Evolutionary conservation across 1,139 yeast genomes (phyloP), one percentile per base, ranked within the genome.

Genomic region (Kodamaea sp.): DNA sequence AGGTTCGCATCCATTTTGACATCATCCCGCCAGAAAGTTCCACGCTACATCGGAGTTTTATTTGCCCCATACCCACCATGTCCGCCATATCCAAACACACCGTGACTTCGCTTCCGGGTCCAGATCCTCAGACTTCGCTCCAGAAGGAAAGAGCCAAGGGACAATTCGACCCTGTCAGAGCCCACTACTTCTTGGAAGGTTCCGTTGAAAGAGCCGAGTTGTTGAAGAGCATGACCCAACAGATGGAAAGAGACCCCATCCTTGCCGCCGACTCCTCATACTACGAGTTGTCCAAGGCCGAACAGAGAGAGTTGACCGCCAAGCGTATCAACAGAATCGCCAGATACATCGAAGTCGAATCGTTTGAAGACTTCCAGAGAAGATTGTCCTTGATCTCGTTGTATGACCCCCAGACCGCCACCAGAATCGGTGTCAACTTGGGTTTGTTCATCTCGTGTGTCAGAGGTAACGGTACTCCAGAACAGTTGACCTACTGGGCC

Each of bases 211-310:
- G 62, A 37, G 57, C 71, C 7, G 59, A 58, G 30, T 42, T 50
- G 34, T 45, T 58, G 42, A 57, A 62, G 37, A 30, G 40, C 16
- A 50, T 68, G 42, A 48, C 54, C 26, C 63, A 59, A 39, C 68
- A 66, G 45, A 60, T 70, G 62, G 75, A 70, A 51, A 59, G 71
- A 42, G 75, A 70, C 48, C 73, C 74, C 7, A 49, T 70, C 29
- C 53, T 70, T 41, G 52, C 59, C 18, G 58, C 69, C 16, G 53
- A 51, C 35, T 51, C 69, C 14, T 47, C 54, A 22, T 58, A 60
- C 53, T 70, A 66, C 48, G 75, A 69, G 41, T 53, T 58, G 47
- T 52, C 55, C 41, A 65, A 64, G 46, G 57, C 53, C 3, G 56
- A 66, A 40, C 63, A 58, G 43, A 57, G 75, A 45, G 71, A 58